A percentile compares a stretch with the other conserved stretches of the same genome.
These are phyloP conservation scores for Blastocystis sp. DNA, from an alignment of 352 stramenopile species.

Conservation along the genomic window DNA sequence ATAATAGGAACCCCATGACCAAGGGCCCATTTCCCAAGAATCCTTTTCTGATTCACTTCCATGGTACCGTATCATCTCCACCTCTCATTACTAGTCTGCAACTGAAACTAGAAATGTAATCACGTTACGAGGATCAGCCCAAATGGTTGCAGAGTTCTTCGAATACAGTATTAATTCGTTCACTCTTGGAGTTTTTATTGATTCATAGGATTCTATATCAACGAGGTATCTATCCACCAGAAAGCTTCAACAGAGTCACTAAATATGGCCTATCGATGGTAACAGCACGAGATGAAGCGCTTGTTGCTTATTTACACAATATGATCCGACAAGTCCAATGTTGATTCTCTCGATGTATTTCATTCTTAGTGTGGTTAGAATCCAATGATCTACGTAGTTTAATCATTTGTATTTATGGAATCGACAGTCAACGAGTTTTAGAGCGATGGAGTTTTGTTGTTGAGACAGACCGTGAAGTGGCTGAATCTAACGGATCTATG, in stretches of 20 bases:
- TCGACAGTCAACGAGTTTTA: constrained; percentile 88
- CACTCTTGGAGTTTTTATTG: background rate
- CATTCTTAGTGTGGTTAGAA: constrained; percentile 77
- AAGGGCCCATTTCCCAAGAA: too few relatives aligned
- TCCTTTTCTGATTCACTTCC: background rate
- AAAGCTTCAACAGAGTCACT: constrained; percentile 89
- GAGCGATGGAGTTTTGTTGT: constrained; percentile 98
- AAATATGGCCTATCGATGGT: constrained; percentile 98
- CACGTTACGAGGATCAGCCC: constrained; percentile 92
- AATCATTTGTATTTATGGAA: constrained; percentile 91
- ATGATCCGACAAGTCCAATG: constrained; percentile 81
- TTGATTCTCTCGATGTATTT: constrained; percentile 63
- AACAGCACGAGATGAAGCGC: constrained; percentile 87
- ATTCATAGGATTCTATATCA: constrained; percentile 80
- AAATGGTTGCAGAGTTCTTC: constrained; percentile 98
- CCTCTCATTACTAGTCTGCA: background rate
- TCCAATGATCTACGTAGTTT: constrained; percentile 88
- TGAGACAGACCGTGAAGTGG: constrained; percentile 68
- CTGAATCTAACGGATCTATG: constrained; percentile 4
- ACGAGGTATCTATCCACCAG: constrained; percentile 93
- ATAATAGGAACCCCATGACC: background rate
- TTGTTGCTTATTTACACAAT: constrained; percentile 86
- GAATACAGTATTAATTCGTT: constrained; percentile 94
- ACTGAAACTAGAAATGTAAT: constrained; percentile 80
- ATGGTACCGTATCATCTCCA: background rate